A percentile compares a stretch with the other conserved stretches of the same genome.
Conservation (phyloP, 768 basidiomycete species). For the Macrolepiota dolichaula region DNA sequence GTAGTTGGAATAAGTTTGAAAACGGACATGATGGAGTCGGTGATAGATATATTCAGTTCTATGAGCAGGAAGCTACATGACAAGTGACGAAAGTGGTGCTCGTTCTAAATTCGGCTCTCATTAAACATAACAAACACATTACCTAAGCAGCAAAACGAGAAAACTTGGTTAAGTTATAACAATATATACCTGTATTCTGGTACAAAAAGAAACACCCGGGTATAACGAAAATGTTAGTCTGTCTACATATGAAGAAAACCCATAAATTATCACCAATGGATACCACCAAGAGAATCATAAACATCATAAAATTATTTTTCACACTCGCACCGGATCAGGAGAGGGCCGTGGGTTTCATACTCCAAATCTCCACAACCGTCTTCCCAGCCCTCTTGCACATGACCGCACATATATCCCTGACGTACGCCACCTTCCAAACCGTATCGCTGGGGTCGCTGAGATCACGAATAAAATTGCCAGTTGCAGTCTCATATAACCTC, state of each 20-base stretch:
- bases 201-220: background rate
- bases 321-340: background rate
- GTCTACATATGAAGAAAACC: background rate
- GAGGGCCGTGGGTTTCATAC: conserved; percentile 43
- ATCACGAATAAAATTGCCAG: conserved; percentile 71
- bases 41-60: background rate
- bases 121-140: background rate
- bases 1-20: conserved; percentile 83
- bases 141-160: background rate
- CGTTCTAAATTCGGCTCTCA: background rate
- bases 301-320: background rate
- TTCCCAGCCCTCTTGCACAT: conserved; percentile 78
- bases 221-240: background rate
- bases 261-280: background rate
- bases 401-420: conserved; percentile 61
- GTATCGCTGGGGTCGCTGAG: conserved; percentile 74
- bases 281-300: background rate
- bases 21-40: conserved; percentile 27
- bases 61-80: background rate
- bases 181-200: background rate
- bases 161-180: background rate
- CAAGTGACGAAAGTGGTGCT: background rate
- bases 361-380: conserved; percentile 89
- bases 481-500: conserved; percentile 63
- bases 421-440: conserved; percentile 84